Conservation (phyloP, 768 basidiomycete species). For the Mycena rebaudengoi region DNA sequence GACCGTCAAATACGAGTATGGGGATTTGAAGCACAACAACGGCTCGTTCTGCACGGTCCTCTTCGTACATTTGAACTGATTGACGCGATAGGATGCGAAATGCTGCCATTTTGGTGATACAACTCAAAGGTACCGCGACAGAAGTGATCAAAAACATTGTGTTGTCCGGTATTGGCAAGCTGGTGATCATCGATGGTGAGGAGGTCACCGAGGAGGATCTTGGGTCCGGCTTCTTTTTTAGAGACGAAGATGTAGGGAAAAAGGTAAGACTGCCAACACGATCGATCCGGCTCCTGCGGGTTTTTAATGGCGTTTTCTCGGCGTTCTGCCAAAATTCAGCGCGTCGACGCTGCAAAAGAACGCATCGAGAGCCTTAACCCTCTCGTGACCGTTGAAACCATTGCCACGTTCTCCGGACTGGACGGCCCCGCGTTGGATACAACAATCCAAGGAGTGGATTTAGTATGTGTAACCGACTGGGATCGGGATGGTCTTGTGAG, state of each 20-base stretch:
- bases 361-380: slow-evolving; percentile 93
- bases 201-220: slow-evolving; percentile 84
- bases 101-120: slow-evolving; percentile 86
- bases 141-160: slow-evolving; percentile 98
- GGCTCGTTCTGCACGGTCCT: slow-evolving; percentile 53
- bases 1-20: slow-evolving; percentile 97
- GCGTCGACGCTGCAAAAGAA: slow-evolving; percentile 84
- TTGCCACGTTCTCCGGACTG: slow-evolving; percentile 58
- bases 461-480: slow-evolving; percentile 90
- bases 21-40: slow-evolving; percentile 98
- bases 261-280: slow-evolving; percentile 62
- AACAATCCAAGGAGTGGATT: slow-evolving; percentile 73
- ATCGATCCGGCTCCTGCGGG: slow-evolving; percentile 32
- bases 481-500: slow-evolving; percentile 76
- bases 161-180: slow-evolving; percentile 91
- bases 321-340: slow-evolving; percentile 56
- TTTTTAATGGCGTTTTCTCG: slow-evolving; percentile 52
- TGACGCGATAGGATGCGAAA: slow-evolving; percentile 81
- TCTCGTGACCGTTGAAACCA: slow-evolving; percentile 81
- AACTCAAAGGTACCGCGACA: slow-evolving; percentile 84
- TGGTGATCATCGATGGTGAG: slow-evolving; percentile 84
- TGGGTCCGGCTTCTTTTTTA: slow-evolving; percentile 91
- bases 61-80: slow-evolving; percentile 30
- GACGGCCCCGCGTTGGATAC: slow-evolving; percentile 62
- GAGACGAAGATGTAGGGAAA: slow-evolving; percentile 91